A percentile compares a stretch with the other conserved stretches of the same genome.
These are phyloP conservation scores for Nemania diffusa DNA, from an alignment of 2,329 filamentous ascomycete genomes.

Conservation along the genomic window DNA sequence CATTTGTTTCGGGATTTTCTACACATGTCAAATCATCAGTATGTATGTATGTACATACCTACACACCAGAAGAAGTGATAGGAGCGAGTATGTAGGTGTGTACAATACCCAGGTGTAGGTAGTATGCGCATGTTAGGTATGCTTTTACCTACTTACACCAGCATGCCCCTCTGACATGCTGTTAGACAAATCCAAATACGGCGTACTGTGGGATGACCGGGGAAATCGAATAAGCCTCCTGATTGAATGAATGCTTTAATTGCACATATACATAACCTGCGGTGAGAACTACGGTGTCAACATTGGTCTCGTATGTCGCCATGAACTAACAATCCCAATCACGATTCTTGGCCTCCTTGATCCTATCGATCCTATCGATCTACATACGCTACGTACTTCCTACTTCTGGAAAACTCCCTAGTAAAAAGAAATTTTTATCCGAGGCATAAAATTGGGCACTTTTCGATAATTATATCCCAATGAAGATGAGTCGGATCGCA, in stretches of 20 bases:
- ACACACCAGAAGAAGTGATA: no score
- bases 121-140: no score
- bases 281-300: neutral
- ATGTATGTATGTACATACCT: no score
- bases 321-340: neutral
- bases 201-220: constrained; percentile 17
- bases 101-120: no score
- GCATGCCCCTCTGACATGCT: constrained; percentile 26
- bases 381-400: constrained; percentile 4
- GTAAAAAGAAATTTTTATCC: constrained; percentile 20
- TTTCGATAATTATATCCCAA: constrained; percentile 19
- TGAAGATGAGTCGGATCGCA: constrained; percentile 12
- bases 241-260: constrained; percentile 22
- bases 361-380: neutral
- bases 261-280: constrained; percentile 12
- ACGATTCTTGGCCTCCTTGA: constrained; percentile 15
- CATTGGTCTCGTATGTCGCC: neutral
- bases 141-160: neutral
- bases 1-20: constrained; percentile 31
- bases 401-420: constrained; percentile 19
- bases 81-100: no score
- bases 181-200: constrained; percentile 17
- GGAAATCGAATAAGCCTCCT: constrained; percentile 1
- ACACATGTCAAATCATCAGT: neutral
- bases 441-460: constrained; percentile 11